Base-by-base conservation (phyloP, 225 moss, liverwort and hornwort species). In the Pseudoscleropodium purum region DNA sequence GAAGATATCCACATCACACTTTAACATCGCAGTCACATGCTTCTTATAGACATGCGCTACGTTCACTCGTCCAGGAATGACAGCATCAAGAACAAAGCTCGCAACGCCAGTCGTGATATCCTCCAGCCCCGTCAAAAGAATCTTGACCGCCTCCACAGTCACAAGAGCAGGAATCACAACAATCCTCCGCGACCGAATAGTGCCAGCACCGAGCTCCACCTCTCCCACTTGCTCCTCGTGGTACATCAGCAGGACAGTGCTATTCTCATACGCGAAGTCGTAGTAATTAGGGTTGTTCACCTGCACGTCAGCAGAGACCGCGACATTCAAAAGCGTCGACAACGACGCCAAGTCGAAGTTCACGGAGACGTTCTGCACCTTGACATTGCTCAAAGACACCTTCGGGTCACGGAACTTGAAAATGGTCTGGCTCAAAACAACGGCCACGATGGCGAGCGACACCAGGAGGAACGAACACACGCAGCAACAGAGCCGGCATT, bases 211-310 rank as follows among this genome's bases (percentile, higher is more conserved):
- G 23, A 92, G 92, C 51, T 87, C 85, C 51, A 91, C 72, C 61
- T 91, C 90, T 54, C 90, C 92, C 59, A 92, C 90, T 54, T 76
- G 84, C 31, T 82, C 64, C 27, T 57, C 67, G 57, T 82, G 88
- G 49, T 94, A 91, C 11, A 56, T 66, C n/a, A 94, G 27, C n/a
- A 89, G 10, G 89, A 91, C 89, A 2, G 91, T 94, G 82, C 90
- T 91, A 70, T 90, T 92, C 49, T 79, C 61, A 78, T 90, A 94
- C 39, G 30, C 64, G 67, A 92, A 91, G 51, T 90, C 91, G 49
- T 90, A 92, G 85, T 90, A 72, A 70, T 92, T 92, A 13, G 90
- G 91, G 81, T 92, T 94, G 56, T 92, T 87, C 72, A 94, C 92
- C 34, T 49, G 65, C 45, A 92, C 89, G 18, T 85, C 73, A 5